Evolutionary conservation across 2,329 filamentous ascomycete species (phyloP).

Genomic region (Beauveria brongniartii): DNA sequence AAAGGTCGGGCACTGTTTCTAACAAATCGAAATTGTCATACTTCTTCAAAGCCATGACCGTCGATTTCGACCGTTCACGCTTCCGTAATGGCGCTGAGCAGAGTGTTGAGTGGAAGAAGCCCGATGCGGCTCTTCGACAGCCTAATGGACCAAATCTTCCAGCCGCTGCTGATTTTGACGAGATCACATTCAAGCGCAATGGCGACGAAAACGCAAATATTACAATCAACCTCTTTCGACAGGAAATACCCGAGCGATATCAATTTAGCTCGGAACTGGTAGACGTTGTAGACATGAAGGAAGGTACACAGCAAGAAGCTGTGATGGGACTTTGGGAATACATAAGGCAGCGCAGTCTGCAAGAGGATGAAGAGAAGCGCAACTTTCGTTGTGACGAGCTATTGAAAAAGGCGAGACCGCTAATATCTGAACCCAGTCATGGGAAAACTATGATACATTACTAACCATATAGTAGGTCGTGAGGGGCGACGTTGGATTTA

Average conservation of each 20-base stretch:
- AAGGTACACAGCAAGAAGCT: slow-evolving; percentile 80
- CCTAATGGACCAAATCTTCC: slow-evolving; percentile 31
- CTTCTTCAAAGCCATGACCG: slow-evolving; percentile 73
- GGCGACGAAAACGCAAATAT: slow-evolving; percentile 91
- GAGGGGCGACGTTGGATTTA: slow-evolving; percentile 68
- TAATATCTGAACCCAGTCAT: background rate
- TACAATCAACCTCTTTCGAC: slow-evolving; percentile 74
- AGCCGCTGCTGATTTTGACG: slow-evolving; percentile 73
- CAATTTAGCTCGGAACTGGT: slow-evolving; percentile 70
- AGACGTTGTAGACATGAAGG: slow-evolving; percentile 75
- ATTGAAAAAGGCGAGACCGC: slow-evolving; percentile 57
- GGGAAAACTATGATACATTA: background rate
- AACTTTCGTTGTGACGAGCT: slow-evolving; percentile 84
- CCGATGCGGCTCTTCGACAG: slow-evolving; percentile 47
- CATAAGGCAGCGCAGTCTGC: slow-evolving; percentile 72
- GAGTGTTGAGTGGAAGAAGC: slow-evolving; percentile 80
- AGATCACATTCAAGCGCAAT: slow-evolving; percentile 82
- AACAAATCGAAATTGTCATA: slow-evolving; percentile 54
- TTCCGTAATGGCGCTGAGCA: slow-evolving; percentile 47
- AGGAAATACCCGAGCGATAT: slow-evolving; percentile 81
- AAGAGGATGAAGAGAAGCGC: slow-evolving; percentile 92
- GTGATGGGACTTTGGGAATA: slow-evolving; percentile 96
- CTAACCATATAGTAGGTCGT: slow-evolving; percentile 49
- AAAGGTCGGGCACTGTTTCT: slow-evolving; percentile 19
- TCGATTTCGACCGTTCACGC: slow-evolving; percentile 61